Evolutionary conservation across 2,329 filamentous ascomycete species (phyloP).

Genomic region (Exophiala bonariae): DNA sequence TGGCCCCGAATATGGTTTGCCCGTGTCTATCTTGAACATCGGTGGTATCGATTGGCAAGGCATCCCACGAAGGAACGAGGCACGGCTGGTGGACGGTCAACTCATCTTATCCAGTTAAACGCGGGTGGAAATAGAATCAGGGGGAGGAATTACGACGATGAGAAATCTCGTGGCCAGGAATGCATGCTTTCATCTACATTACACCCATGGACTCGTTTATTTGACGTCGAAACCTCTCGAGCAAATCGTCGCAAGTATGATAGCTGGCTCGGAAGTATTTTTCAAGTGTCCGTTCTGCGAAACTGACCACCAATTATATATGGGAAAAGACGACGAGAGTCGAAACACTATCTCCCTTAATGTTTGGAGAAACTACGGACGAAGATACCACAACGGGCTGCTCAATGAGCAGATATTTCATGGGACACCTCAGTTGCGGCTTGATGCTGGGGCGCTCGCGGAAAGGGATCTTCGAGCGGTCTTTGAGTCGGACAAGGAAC

Average conservation of each 20-base stretch:
- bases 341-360: slow-evolving; percentile 14
- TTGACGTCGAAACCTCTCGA: slow-evolving; percentile 9
- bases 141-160: background rate
- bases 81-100: slow-evolving; percentile 16
- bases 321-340: slow-evolving; percentile 5
- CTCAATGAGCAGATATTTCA: slow-evolving; percentile 18
- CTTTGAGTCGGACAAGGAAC: slow-evolving; percentile 12
- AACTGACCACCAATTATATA: slow-evolving; percentile 11
- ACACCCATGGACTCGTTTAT: background rate
- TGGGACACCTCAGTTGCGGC: slow-evolving; percentile 8
- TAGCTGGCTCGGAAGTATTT: slow-evolving; percentile 13
- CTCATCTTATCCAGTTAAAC: slow-evolving; percentile 17
- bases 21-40: slow-evolving; percentile 11
- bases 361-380: slow-evolving; percentile 21
- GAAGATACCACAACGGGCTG: slow-evolving; percentile 13
- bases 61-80: slow-evolving; percentile 10
- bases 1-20: slow-evolving; percentile 12
- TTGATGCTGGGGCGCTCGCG: slow-evolving; percentile 12
- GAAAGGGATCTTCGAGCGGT: slow-evolving; percentile 15
- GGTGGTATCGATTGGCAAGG: slow-evolving; percentile 9
- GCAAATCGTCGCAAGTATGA: slow-evolving; percentile 11
- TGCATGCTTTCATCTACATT: background rate
- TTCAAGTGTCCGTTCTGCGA: slow-evolving; percentile 22
- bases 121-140: background rate
- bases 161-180: background rate